Conservation (phyloP, 2,329 filamentous ascomycete species). For the Fusarium nygamai region DNA sequence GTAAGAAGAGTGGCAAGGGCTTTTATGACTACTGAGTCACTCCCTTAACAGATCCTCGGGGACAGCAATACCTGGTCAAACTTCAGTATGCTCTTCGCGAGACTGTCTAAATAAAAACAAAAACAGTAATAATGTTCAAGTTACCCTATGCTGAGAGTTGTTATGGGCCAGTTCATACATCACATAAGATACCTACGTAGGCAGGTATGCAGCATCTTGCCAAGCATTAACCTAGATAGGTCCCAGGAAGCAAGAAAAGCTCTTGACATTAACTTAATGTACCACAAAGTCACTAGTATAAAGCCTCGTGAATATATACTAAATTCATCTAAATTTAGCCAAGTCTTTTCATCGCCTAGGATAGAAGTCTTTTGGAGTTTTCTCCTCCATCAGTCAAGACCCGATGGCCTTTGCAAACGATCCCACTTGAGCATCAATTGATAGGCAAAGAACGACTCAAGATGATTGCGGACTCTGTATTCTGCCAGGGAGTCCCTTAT, state of each 20-base stretch:
- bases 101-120: not conserved
- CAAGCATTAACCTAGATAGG: not conserved
- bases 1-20: constrained; percentile 96
- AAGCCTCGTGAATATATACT: not conserved
- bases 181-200: not conserved
- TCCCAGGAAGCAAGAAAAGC: not conserved
- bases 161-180: not conserved
- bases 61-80: not conserved
- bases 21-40: constrained; percentile 83
- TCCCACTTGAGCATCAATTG: not conserved
- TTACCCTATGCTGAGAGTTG: not conserved
- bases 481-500: not conserved
- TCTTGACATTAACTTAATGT: not conserved
- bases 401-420: not conserved
- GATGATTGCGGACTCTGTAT: not conserved
- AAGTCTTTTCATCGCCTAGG: not conserved
- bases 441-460: not conserved
- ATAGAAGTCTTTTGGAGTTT: not conserved
- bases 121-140: not conserved
- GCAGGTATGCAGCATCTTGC: not conserved
- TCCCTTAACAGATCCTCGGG: not conserved
- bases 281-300: not conserved
- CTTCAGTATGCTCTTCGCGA: not conserved
- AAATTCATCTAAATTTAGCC: not conserved
- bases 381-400: not conserved